These are phyloP conservation scores for Pseudogymnoascus sp. DNA, from an alignment of 2,329 filamentous ascomycete genomes.

Conservation along the genomic window DNA sequence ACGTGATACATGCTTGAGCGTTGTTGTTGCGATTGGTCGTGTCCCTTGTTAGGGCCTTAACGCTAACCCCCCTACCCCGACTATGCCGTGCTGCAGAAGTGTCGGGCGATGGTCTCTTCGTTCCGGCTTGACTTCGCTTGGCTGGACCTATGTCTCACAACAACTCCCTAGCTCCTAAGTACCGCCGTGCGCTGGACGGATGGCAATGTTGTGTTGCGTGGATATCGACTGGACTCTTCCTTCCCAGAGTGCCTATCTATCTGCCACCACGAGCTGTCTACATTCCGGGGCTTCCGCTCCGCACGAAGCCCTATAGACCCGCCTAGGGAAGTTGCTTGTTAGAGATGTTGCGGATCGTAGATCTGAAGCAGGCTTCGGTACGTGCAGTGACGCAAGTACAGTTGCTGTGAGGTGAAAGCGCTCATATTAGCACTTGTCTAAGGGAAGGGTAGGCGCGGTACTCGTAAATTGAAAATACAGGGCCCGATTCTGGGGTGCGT, in stretches of 20 bases:
- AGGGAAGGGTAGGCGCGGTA: conserved; percentile 4
- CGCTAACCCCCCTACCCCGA: neutral
- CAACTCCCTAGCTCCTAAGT: neutral
- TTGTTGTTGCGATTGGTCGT: neutral
- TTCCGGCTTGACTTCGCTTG: conserved; percentile 3
- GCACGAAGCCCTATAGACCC: neutral
- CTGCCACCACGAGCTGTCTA: neutral
- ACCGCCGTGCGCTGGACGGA: neutral
- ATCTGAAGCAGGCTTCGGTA: conserved; percentile 4
- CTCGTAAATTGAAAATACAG: neutral
- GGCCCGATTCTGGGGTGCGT: conserved; percentile 2
- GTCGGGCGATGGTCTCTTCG: neutral
- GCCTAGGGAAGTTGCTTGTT: neutral
- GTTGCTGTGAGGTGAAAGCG: neutral
- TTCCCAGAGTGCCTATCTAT: neutral
- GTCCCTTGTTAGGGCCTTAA: neutral
- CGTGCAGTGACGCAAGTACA: conserved; percentile 2
- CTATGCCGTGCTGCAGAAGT: neutral
- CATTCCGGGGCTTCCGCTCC: neutral
- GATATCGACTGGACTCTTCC: neutral
- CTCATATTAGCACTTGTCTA: neutral
- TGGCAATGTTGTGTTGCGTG: neutral
- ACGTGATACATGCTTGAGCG: neutral
- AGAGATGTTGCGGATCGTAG: conserved; percentile 5
- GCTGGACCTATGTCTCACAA: neutral